phyloP scores from a whole-genome alignment of 2,329 filamentous ascomycete genomes.

The Aureobasidium sp. region DNA sequence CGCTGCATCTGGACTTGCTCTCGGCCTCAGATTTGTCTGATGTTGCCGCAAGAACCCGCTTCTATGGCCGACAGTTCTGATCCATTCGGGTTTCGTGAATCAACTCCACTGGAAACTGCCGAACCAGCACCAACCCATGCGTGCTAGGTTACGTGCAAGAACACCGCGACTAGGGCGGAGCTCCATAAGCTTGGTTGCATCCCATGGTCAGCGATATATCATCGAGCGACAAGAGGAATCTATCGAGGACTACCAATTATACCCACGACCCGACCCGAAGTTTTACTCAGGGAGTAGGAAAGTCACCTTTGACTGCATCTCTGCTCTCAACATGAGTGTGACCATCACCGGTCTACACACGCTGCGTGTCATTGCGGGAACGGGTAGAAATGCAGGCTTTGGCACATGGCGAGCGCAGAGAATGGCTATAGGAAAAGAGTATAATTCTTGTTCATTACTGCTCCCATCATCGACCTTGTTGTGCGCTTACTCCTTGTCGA shows the following conservation, averaged over 20 bases:
- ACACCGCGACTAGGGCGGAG: neutral
- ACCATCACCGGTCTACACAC: neutral
- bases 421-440: neutral
- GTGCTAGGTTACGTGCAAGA: neutral
- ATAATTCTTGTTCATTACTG: neutral
- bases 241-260: too few relatives aligned
- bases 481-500: conserved; percentile 30
- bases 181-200: neutral
- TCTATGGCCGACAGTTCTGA: neutral
- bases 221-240: neutral
- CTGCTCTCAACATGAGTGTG: neutral
- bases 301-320: neutral
- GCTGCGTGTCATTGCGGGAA: neutral
- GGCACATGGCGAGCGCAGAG: neutral
- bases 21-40: neutral
- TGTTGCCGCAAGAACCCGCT: neutral
- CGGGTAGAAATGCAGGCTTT: neutral
- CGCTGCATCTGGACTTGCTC: neutral
- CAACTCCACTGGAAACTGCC: neutral
- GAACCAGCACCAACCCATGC: neutral
- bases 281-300: too few relatives aligned
- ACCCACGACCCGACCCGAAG: too few relatives aligned
- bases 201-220: neutral
- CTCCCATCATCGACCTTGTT: neutral
- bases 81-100: too few relatives aligned